phyloP scores from a whole-genome alignment of 2,329 filamentous ascomycete genomes.

The Chrysoporthe austroafricana region DNA sequence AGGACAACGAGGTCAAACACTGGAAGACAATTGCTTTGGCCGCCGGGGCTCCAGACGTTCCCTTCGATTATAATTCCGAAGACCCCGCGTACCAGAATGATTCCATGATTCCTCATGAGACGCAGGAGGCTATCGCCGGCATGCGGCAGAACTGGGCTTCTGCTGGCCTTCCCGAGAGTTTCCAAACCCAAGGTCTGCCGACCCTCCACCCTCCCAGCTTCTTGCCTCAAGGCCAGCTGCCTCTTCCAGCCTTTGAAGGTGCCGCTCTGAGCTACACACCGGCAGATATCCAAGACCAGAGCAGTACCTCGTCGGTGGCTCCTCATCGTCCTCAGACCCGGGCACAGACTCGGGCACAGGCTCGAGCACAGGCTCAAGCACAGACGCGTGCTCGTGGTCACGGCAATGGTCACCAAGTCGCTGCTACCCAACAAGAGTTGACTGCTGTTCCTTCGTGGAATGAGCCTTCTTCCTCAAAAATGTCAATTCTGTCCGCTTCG shows the following conservation, averaged over 20 bases:
- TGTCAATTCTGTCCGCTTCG: background rate
- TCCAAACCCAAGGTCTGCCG: background rate
- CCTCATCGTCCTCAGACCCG: background rate
- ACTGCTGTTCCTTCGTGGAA: no score
- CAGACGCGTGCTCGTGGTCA: background rate
- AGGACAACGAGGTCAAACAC: conserved; percentile 24
- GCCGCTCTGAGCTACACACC: no score
- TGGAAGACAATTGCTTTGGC: conserved; percentile 24
- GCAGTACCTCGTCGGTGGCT: background rate
- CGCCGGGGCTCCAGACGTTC: conserved; percentile 15
- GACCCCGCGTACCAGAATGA: background rate
- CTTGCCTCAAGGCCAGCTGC: background rate
- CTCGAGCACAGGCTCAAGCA: background rate
- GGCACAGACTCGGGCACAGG: background rate
- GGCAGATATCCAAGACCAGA: no score
- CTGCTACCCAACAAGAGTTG: background rate
- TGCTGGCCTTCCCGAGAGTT: background rate
- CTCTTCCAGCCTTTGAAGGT: background rate
- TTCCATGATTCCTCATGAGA: background rate
- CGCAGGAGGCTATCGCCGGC: conserved; percentile 1
- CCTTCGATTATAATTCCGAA: conserved; percentile 11
- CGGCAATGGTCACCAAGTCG: background rate
- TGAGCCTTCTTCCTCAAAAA: background rate
- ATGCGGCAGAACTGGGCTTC: background rate
- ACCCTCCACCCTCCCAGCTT: background rate